phyloP scores from a whole-genome alignment of 2,329 filamentous ascomycete genomes.

The Botryotinia convoluta region DNA sequence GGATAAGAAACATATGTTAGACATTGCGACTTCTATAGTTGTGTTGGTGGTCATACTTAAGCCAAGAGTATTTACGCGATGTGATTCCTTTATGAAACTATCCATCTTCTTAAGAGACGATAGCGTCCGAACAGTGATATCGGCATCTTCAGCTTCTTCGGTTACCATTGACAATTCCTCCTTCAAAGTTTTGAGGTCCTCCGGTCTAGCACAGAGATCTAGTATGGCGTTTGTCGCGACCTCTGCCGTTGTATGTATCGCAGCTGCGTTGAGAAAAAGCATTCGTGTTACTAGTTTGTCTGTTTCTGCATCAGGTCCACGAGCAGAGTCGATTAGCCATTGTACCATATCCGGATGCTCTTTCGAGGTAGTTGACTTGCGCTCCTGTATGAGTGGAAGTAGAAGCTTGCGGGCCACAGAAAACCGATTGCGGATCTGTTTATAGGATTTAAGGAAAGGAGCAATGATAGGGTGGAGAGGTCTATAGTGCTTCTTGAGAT shows the following conservation, averaged over 20 bases:
- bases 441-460: conserved; percentile 6
- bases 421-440: conserved; percentile 11
- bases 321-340: conserved; percentile 17
- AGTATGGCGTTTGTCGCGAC: conserved; percentile 50
- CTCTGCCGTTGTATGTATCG: conserved; percentile 52
- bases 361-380: neutral
- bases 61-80: neutral
- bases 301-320: neutral
- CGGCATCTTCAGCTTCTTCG: neutral
- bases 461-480: conserved; percentile 1
- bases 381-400: conserved; percentile 4
- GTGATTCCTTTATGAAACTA: neutral
- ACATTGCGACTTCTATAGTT: neutral
- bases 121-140: neutral
- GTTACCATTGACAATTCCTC: conserved; percentile 30
- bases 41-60: neutral
- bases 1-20: neutral
- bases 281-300: conserved; percentile 8
- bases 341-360: conserved; percentile 18
- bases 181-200: conserved; percentile 39
- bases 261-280: conserved; percentile 36
- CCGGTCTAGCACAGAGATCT: conserved; percentile 49
- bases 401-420: neutral
- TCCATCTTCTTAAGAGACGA: neutral
- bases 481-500: conserved; percentile 10